Evolutionary conservation across 805 yeast species (phyloP), one percentile per base, ranked within the genome.

Genomic region (Ogataea allantospora): DNA sequence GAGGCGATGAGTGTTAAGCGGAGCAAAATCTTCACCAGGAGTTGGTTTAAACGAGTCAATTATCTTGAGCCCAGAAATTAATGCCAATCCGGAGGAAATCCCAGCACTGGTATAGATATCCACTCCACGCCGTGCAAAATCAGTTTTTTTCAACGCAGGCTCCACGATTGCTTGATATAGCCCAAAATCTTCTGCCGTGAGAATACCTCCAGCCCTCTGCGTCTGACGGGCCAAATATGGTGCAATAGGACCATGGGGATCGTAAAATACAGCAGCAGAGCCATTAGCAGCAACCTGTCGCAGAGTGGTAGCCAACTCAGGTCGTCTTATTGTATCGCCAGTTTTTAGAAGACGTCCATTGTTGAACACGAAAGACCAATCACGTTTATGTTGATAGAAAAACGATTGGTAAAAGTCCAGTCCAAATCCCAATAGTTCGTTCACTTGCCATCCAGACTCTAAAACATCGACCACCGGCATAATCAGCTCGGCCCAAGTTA

Each of bases 81-180:
- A 63, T 0, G 95, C 95, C 8, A 89, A 74, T 0, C 99, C 99
- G 2, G 89, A 77, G 9, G 93, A 78, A 1, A 89, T 80, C 1
- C 96, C 95, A 21, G 71, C 71, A 12, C 85, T 66, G 0, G 84
- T 76, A 43, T 67, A 75, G 35, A 77, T 75, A 15, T 55, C 53
- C 15, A 55, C 40, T 16, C 58, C 38, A 3, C 45, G 33, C 10
- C 41, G 27, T 7, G 63, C 50, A 38, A 63, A 63, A 27, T 52
- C 51, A 6, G 58, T 55, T 5, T 79, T 60, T 7, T 51, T 50
- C 20, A 81, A 52, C 0, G 80, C 73, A 2, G 62, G 51, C 27
- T 65, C 75, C 24, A 71, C 68, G 2, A 66, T 65, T 2, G 77
- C 83, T 3, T 67, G 37, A 62, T 88, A 91, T 26, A 60, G 56